Evolutionary conservation across 805 yeast species (phyloP), one percentile per base, ranked within the genome.

Genomic region (Sugiyamaella qingdaonensis): DNA sequence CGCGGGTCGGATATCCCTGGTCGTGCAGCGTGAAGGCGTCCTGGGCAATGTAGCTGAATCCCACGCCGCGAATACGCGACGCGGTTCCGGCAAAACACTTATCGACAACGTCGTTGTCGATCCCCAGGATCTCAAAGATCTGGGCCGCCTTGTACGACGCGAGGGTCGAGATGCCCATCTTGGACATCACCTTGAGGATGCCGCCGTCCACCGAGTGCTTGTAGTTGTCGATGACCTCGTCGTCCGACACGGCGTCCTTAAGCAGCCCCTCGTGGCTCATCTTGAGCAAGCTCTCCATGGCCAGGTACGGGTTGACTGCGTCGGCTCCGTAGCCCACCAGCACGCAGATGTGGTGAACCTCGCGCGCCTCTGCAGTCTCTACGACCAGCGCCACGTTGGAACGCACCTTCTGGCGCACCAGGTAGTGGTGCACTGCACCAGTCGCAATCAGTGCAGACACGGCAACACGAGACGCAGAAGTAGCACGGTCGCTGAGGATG

Each of bases 91-190:
- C 88, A 71, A 92, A 92, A 74, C 98, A 94, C 62, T 90, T 78
- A 76, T 92, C 97, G 60, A 92, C 87, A 48, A 92, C 97, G 9
- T 95, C 84, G 73, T 91, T 89, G 69, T 94, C 97, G 57, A 92
- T 84, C 71, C 99, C 99, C 57, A 92, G 76, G 48, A 96, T 96
- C 73, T 92, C 99, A 69, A 94, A 92, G 66, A 92, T 94, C 76
- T 92, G 99, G 29, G 99, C 99, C 72, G 98, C 98, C 74, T 92
- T 92, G 74, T 92, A 92, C n/a, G 97, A 88, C 10, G 97, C 97
- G 68, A 92, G 77, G 31, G 99, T 94, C 32, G 98, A 91, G 63
- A 92, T 94, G 78, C 99, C 99, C 98, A 92, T 94, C 78, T 94
- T 92, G 35, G 97, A 89, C 99, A 92, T 92, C 55, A 94, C 97